Conservation (phyloP, 768 basidiomycete genomes). For the Rossbeevera mucosa region DNA sequence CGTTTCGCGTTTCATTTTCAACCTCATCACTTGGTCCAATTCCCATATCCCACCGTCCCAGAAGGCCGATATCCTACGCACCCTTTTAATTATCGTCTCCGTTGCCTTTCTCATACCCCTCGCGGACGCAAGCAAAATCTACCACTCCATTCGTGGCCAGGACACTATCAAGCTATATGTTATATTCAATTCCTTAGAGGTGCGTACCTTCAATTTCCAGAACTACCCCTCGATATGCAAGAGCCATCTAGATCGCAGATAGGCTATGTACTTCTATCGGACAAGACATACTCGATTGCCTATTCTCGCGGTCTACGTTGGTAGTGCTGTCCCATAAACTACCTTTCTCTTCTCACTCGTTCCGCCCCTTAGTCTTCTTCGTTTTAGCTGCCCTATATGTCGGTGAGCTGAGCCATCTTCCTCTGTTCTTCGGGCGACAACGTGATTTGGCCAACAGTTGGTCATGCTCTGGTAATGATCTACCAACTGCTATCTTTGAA, state of each 20-base stretch:
- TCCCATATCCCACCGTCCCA: slow-evolving; percentile 76
- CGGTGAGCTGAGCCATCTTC: slow-evolving; percentile 43
- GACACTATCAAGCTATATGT: slow-evolving; percentile 99
- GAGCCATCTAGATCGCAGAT: slow-evolving; percentile 77
- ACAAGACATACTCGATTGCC: slow-evolving; percentile 93
- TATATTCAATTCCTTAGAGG: slow-evolving; percentile 97
- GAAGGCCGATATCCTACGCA: slow-evolving; percentile 88
- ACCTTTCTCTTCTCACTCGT: slow-evolving; percentile 56
- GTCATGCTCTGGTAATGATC: slow-evolving; percentile 90
- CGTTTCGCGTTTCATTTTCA: slow-evolving; percentile 47
- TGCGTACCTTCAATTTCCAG: slow-evolving; percentile 35
- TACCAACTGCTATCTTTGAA: slow-evolving; percentile 94
- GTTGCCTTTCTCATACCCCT: slow-evolving; percentile 71
- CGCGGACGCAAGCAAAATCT: slow-evolving; percentile 96
- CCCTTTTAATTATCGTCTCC: slow-evolving; percentile 68
- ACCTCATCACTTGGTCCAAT: slow-evolving; percentile 45
- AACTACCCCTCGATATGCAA: not conserved
- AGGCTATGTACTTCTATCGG: slow-evolving; percentile 93
- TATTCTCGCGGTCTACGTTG: slow-evolving; percentile 91
- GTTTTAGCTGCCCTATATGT: slow-evolving; percentile 76
- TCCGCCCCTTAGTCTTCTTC: slow-evolving; percentile 84
- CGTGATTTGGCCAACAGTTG: slow-evolving; percentile 43
- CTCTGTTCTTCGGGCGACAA: not conserved
- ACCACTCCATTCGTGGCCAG: slow-evolving; percentile 95
- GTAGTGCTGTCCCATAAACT: slow-evolving; percentile 62